Conservation (phyloP, 352 stramenopile genomes). For the Elongisporangium prolatum region DNA sequence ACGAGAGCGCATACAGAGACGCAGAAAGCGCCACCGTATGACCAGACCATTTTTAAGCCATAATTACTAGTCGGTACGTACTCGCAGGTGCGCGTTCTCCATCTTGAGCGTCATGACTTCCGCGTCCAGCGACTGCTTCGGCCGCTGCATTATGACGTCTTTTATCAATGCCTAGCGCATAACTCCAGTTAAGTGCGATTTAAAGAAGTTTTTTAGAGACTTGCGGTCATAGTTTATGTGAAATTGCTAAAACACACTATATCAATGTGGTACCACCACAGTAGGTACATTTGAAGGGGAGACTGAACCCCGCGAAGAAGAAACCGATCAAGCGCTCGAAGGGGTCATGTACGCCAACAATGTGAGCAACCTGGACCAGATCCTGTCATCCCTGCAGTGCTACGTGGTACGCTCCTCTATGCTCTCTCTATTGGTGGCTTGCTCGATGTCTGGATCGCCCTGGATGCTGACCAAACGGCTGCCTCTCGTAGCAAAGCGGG, state of each 20-base stretch:
- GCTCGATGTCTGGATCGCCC: background rate
- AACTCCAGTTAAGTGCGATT: background rate
- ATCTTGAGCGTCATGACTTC: conserved; percentile 86
- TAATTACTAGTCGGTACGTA: conserved; percentile 2
- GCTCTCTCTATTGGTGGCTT: background rate
- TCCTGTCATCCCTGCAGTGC: conserved; percentile 82
- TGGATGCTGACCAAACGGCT: background rate
- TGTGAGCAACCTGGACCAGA: conserved; percentile 85
- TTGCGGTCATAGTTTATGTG: background rate
- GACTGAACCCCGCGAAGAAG: background rate
- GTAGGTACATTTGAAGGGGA: background rate
- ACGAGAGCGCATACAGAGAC: background rate
- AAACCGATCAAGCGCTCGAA: background rate
- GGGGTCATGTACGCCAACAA: conserved; percentile 74
- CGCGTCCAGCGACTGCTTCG: conserved; percentile 38
- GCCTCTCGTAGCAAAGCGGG: conserved; percentile 71
- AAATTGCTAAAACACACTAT: background rate
- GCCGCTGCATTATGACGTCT: background rate
- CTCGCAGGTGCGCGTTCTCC: conserved; percentile 68
- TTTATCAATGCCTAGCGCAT: background rate
- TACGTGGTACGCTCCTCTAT: conserved; percentile 46
- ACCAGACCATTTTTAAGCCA: too few species aligned
- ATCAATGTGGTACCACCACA: background rate
- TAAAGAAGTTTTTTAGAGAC: background rate
- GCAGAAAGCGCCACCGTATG: background rate